Conservation (phyloP, 2,329 filamentous ascomycete species). For the Scedosporium minutisporum region DNA sequence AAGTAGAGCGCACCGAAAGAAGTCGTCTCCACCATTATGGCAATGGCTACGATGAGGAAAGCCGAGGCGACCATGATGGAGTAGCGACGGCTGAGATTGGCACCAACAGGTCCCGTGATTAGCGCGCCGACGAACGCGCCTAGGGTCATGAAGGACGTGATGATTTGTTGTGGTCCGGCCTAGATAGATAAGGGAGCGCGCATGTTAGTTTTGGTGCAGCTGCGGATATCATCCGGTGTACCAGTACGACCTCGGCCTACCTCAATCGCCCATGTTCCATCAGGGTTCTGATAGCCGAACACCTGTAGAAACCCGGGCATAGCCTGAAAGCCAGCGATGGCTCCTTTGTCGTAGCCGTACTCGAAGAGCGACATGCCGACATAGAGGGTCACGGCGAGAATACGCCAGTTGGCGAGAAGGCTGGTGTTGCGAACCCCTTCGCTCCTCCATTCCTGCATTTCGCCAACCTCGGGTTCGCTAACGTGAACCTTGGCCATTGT, state of each 20-base stretch:
- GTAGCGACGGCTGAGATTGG: not conserved
- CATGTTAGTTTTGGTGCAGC: not conserved
- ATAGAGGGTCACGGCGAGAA: not conserved
- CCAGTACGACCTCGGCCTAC: not conserved
- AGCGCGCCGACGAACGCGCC: not conserved
- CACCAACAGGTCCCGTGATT: not conserved
- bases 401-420: conserved; percentile 1
- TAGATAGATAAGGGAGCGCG: not conserved
- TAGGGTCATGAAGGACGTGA: conserved; percentile 3
- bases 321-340: conserved; percentile 6
- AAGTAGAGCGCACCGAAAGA: conserved; percentile 3
- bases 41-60: not conserved
- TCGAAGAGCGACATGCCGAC: conserved; percentile 2
- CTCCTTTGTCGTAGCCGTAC: conserved; percentile 5
- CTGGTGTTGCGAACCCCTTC: not conserved
- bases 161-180: not conserved
- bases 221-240: no score
- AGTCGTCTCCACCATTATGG: conserved; percentile 1
- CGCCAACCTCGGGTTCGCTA: not conserved
- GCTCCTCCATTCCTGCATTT: not conserved
- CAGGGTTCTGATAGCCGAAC: not conserved
- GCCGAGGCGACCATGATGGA: not conserved
- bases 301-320: not conserved
- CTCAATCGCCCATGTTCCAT: not conserved
- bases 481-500: not conserved